Evolutionary conservation across 1,284 basidiomycete species (phyloP).

Genomic region (Naganishia albida): DNA sequence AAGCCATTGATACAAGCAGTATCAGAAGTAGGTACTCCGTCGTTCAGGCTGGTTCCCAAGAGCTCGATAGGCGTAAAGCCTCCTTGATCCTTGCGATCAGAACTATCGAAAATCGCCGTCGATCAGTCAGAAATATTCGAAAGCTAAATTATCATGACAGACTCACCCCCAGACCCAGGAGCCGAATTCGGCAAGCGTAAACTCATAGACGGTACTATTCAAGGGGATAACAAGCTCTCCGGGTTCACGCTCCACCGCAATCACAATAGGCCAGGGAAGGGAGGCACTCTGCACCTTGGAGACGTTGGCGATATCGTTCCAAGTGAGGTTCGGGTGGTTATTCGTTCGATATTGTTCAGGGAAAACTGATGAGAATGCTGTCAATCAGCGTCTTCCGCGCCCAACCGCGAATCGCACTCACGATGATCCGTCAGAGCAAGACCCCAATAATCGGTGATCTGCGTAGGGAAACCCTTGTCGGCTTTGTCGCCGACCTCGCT

Average conservation of each 20-base stretch:
- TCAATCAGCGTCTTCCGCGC: slow-evolving; percentile 48
- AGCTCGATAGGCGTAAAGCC: slow-evolving; percentile 52
- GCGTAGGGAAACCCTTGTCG: slow-evolving; percentile 47
- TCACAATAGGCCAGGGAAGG: slow-evolving; percentile 55
- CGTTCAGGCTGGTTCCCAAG: slow-evolving; percentile 48
- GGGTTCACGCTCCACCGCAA: slow-evolving; percentile 57
- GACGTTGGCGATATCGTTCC: slow-evolving; percentile 40
- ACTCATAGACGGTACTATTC: slow-evolving; percentile 57
- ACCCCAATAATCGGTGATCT: slow-evolving; percentile 40
- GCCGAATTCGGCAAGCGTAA: slow-evolving; percentile 57
- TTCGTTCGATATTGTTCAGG: slow-evolving; percentile 46
- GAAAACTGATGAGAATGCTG: slow-evolving; percentile 43
- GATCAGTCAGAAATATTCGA: not conserved
- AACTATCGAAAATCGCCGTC: not conserved
- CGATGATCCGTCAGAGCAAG: slow-evolving; percentile 34
- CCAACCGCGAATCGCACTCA: slow-evolving; percentile 6
- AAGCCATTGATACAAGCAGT: slow-evolving; percentile 52
- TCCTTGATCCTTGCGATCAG: slow-evolving; percentile 36
- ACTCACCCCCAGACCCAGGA: slow-evolving; percentile 52
- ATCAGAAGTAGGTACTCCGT: slow-evolving; percentile 42
- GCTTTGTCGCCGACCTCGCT: slow-evolving; percentile 48
- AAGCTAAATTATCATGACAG: not conserved
- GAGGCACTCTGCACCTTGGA: slow-evolving; percentile 41
- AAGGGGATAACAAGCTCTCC: slow-evolving; percentile 52
- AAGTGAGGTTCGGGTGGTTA: slow-evolving; percentile 50